phyloP scores from a whole-genome alignment of 169 alveolate genomes.

The Amoebophrya sp. region DNA sequence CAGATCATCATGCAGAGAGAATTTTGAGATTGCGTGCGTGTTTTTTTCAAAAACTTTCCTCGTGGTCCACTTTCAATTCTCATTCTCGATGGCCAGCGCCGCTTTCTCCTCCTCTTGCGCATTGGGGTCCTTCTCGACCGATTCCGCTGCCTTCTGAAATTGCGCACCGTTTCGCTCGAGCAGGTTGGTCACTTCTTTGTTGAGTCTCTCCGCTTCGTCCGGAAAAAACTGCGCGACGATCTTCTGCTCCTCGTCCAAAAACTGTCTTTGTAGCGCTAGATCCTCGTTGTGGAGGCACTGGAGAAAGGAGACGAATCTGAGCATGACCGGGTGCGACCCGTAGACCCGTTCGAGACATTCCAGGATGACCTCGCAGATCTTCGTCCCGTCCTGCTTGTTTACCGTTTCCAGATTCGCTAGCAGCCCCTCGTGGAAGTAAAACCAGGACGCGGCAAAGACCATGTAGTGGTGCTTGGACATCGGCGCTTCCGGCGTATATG shows the following conservation, averaged over 20 bases:
- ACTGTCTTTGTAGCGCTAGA: neutral
- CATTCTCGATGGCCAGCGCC: too few relatives aligned
- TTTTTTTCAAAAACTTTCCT: too few relatives aligned
- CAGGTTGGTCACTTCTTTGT: neutral
- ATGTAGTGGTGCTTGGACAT: neutral
- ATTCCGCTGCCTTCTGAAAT: too few relatives aligned
- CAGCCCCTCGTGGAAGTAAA: neutral
- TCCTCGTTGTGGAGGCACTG: neutral
- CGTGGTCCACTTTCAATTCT: too few relatives aligned
- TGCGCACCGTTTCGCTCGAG: neutral
- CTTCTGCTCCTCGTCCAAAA: neutral
- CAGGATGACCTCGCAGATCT: neutral
- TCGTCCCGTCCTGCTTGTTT: neutral
- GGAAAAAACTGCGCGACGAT: neutral
- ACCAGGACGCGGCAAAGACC: neutral
- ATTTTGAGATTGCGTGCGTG: too few relatives aligned
- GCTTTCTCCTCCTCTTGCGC: too few relatives aligned
- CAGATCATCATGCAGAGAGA: too few relatives aligned
- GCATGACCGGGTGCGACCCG: neutral
- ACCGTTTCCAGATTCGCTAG: neutral
- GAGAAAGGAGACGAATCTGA: neutral
- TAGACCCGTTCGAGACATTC: neutral
- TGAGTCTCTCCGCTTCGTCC: neutral
- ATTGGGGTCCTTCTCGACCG: too few relatives aligned
- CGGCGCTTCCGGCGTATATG: neutral